A percentile compares a stretch with the other conserved stretches of the same genome.
phyloP scores from a whole-genome alignment of 106 monocot genomes.

The Xerophyta viscosa region DNA sequence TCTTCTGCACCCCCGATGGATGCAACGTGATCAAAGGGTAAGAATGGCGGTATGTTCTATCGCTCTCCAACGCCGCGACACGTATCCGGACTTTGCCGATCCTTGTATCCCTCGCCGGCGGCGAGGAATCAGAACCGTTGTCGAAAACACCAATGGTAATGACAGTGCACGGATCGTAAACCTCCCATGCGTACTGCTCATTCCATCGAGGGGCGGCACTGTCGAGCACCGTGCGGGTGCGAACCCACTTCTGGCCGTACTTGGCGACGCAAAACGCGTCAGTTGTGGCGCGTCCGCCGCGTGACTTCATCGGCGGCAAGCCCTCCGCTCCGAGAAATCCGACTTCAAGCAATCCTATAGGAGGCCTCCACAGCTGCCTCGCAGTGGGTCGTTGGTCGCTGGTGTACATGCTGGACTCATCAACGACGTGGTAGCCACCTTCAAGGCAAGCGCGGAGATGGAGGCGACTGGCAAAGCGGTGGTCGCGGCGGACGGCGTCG shows the following conservation, averaged over 20 bases:
- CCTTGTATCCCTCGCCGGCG: slow-evolving; percentile 20
- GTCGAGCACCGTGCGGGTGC: slow-evolving; percentile 57
- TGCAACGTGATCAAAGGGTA: slow-evolving; percentile 54
- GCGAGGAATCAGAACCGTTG: slow-evolving; percentile 37
- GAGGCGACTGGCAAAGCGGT: slow-evolving; percentile 45
- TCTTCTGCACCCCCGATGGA: slow-evolving; percentile 63
- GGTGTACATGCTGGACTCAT: slow-evolving; percentile 73
- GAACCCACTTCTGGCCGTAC: slow-evolving; percentile 71
- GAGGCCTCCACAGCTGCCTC: slow-evolving; percentile 60
- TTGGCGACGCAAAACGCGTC: slow-evolving; percentile 76
- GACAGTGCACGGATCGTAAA: slow-evolving; percentile 60
- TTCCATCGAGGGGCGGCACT: slow-evolving; percentile 53
- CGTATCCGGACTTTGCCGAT: slow-evolving; percentile 64
- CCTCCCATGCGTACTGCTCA: slow-evolving; percentile 78
- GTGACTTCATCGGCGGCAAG: slow-evolving; percentile 45
- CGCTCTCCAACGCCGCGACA: slow-evolving; percentile 49
- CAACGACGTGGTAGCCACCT: slow-evolving; percentile 67
- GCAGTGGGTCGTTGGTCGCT: slow-evolving; percentile 61
- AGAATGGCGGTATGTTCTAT: slow-evolving; percentile 50
- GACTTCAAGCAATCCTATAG: slow-evolving; percentile 52
- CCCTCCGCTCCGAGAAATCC: slow-evolving; percentile 48
- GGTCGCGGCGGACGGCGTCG: slow-evolving; percentile 33
- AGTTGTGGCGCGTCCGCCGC: slow-evolving; percentile 39
- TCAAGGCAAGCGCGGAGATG: slow-evolving; percentile 57
- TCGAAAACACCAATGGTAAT: slow-evolving; percentile 67